Base-by-base conservation (phyloP, 257 asterid genomes). In the Scutellaria minor region DNA sequence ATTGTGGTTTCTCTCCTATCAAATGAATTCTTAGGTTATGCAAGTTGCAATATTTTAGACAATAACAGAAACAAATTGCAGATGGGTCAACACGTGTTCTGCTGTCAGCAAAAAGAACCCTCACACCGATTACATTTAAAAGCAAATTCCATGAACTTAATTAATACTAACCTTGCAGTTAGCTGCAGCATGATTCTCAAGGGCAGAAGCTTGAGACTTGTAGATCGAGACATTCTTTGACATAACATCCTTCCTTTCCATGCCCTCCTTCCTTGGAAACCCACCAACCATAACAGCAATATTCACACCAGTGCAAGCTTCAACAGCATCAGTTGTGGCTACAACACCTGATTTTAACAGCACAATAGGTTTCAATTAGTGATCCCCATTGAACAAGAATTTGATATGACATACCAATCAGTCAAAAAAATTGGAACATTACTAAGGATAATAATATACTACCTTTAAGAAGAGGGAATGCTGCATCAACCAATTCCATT, bases 241-340 rank as follows among this genome's bases (percentile, higher is more conserved):
- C 97, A 93, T 93, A 58, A 93, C 97, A 78, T 90, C 98, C 78
- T 93, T 90, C 84, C 98, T 87, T 56, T 92, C 98, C 97, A 90
- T 92, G 62, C 98, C 96, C 73, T 92, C 97, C 81, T 90, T 92
- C 86, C 98, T 90, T 0, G 98, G 98, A 85, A 90, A 92, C 0
- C 98, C 98, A 72, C 97, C 98, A 76, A 90, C 97, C 97, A 92
- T 90, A 18, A 92, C 88, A 31, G 96, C 97, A 66, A 93, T 64
- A 9, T 79, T 88, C 67, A 93, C 97, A 69, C 95, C 93, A n/a
- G 84, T 77, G 78, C 98, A 93, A 69, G 96, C 98, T 85, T 88
- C 91, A 64, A 77, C 84, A 41, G 73, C 95, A 80, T 93, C 95
- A 68, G 96, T 90, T 15, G 98, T 90, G n/a, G 97, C 98, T 67